Evolutionary conservation across 495 filamentous ascomycete genomes (phyloP).

Genomic region (Hypomontagnella monticulosa): DNA sequence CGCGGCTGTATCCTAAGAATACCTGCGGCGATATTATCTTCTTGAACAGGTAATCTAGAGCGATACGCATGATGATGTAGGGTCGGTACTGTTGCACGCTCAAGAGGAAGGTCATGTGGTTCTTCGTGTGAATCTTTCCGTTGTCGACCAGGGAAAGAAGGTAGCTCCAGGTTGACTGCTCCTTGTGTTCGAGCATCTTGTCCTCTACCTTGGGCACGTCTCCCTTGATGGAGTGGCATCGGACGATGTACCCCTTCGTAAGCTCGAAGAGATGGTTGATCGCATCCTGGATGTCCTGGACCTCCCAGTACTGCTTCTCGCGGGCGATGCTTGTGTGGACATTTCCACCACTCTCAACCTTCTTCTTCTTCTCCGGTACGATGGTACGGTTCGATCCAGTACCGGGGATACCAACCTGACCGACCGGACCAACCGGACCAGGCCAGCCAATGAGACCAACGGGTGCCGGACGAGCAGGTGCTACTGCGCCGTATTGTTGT

Average conservation of each 20-base stretch:
- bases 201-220: conserved; percentile 3
- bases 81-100: conserved; percentile 7
- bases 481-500: background rate
- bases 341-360: too few species aligned
- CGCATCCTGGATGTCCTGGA: conserved; percentile 4
- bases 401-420: too few species aligned
- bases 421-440: too few species aligned
- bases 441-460: too few species aligned
- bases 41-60: conserved; percentile 26
- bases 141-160: conserved; percentile 8
- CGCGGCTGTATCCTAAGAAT: conserved; percentile 20
- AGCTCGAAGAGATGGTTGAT: conserved; percentile 11
- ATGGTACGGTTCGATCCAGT: too few species aligned
- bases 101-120: conserved; percentile 19
- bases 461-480: background rate
- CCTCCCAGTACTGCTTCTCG: conserved; percentile 2
- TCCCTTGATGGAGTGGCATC: conserved; percentile 5
- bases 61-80: conserved; percentile 27
- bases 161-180: conserved; percentile 26
- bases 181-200: conserved; percentile 3
- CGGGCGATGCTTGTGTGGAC: background rate
- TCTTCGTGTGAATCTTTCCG: background rate
- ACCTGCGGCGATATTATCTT: conserved; percentile 31
- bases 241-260: conserved; percentile 30
- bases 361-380: background rate